Base-by-base conservation (phyloP, 2,329 filamentous ascomycete genomes). In the Pseudogymnoascus sp. region DNA sequence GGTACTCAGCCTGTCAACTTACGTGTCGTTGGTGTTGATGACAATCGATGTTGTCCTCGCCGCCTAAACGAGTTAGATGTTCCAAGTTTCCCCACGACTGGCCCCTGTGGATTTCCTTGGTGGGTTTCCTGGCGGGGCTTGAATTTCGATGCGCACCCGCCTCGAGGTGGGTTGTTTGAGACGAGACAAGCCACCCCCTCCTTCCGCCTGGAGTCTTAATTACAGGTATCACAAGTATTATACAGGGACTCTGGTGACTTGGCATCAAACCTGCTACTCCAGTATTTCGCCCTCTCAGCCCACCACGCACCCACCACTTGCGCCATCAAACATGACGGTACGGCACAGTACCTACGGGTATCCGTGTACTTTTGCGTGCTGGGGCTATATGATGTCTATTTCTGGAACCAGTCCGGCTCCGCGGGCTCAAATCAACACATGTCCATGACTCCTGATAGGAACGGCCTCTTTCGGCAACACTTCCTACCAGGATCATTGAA, bases 141-240 rank as follows among this genome's bases (percentile, higher is more conserved):
- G 47, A 32, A 54, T 54, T 54, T 54, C n/a, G 47, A 54, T 54
- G 47, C 18, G 47, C 28, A 28, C 28, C 25, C 25, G 28, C 28
- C 28, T 54, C 47, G 28, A 54, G 47, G 32, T 54, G 47, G 47
- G 47, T 54, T 54, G 47, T 54, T 34, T 54, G 47, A 54, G 47
- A 54, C 28, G 47, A 32, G 47, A 54, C 47, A 54, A 54, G 47
- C 47, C 47, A 54, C 47, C 47, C 47, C 47, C 47, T 54, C 47
- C 47, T 54, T 54, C 47, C 47, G 47, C 28, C 47, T 54, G n/a
- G 47, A 34, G 47, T 54, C 47, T 54, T 54, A 54, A 54, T 54
- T 54, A 16, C 47, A 54, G 47, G 47, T 54, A 54, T 54, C 47
- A 54, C 47, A 54, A 32, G n/a, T 54, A 54, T 54, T 54, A 54